Evolutionary conservation across 2,329 filamentous ascomycete genomes (phyloP), one percentile per base, ranked within the genome.

Genomic region (Pseudogymnoascus sp.): DNA sequence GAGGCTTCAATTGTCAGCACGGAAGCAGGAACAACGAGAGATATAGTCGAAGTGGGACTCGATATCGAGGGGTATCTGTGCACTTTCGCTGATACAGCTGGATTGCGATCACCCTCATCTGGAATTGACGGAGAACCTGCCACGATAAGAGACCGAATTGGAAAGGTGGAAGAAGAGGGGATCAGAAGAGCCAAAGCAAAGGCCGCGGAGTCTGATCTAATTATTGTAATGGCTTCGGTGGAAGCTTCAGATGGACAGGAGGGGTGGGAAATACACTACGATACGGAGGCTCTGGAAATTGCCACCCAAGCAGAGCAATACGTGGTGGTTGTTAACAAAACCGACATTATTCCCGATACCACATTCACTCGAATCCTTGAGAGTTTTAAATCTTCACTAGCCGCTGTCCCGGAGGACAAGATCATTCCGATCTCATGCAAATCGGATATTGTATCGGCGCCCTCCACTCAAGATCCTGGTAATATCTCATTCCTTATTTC

Each of bases 1-100:
- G 93, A 97, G 72, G 94, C 94, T 2, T 95, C 92, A 3, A 99
- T 99, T 68, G 94, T 99, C 6, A 96, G 91, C 47, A 82, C 85
- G 0, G 92, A 97, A 75, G 91, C 91, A 38, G 94, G 94, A 0
- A 99, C 94, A 0, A 99, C 94, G 6, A 79, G 94, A 63, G 94
- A 99, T 75, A 87, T 99, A 59, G 87, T 99, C 9, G 94, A 99
- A 75, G 89, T 94, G 0, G 88, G 88, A 28, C 80, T 99, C 25
- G 94, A 99, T 74, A 80, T 99, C 57, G 85, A 87, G 0, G 94
- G 94, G 0, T 99, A 89, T 76, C 84, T 95, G 58, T 96, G 92
- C 73, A 90, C 89, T n/a, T 87, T 99, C 70, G 92, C 93, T 14
- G 94, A 99, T 75, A 97, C 94, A 68, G 94, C 94, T 18, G 94